These are phyloP conservation scores for Calocybe gangraenosa DNA, from an alignment of 768 basidiomycete species.

Conservation along the genomic window DNA sequence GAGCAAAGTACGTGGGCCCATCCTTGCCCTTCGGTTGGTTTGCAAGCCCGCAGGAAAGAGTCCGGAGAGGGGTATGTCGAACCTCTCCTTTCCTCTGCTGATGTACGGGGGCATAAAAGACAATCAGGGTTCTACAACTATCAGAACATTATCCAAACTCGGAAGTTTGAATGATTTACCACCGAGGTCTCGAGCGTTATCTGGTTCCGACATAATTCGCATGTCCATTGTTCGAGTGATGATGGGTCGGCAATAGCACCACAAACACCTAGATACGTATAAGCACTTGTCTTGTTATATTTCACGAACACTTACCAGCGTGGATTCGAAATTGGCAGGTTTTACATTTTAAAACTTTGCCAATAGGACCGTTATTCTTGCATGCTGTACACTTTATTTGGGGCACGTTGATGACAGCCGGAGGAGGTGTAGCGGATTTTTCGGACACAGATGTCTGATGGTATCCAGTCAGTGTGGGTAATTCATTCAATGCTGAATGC, in stretches of 20 bases:
- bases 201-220: constrained; percentile 85
- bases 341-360: constrained; percentile 78
- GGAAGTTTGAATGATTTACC: constrained; percentile 37
- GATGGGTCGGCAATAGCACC: constrained; percentile 66
- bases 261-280: constrained; percentile 47
- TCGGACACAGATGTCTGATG: constrained; percentile 43
- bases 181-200: constrained; percentile 78
- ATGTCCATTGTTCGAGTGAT: constrained; percentile 72
- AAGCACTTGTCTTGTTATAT: neutral
- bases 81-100: constrained; percentile 45
- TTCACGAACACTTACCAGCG: constrained; percentile 48
- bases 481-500: neutral
- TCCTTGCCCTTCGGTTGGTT: constrained; percentile 89
- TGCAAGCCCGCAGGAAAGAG: constrained; percentile 70
- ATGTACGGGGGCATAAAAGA: constrained; percentile 71
- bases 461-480: neutral
- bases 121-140: constrained; percentile 69
- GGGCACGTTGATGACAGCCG: constrained; percentile 44
- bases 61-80: constrained; percentile 46
- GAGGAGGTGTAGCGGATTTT: constrained; percentile 66
- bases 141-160: constrained; percentile 5
- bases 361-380: constrained; percentile 65
- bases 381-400: constrained; percentile 77
- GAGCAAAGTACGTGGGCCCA: constrained; percentile 93
- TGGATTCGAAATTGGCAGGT: constrained; percentile 78